Base-by-base conservation (phyloP, 495 filamentous ascomycete species). In the Penicillium malachiteum region DNA sequence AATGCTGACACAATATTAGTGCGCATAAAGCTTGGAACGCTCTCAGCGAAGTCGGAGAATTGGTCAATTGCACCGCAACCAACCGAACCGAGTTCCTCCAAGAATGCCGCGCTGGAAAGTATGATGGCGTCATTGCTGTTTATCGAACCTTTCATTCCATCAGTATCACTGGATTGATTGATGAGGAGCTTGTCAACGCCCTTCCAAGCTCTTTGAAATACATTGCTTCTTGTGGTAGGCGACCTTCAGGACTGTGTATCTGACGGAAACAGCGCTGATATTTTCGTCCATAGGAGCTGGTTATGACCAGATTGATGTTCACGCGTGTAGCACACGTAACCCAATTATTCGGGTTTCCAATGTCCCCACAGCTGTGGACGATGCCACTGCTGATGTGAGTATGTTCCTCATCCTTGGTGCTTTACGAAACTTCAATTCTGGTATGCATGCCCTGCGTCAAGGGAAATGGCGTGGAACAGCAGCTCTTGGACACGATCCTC, bases 401-500 rank as follows among this genome's bases (percentile, higher is more conserved):
- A 79, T 94, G 63, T 94, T 90, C 62, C 78, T 95, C 5, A 83
- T 94, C 41, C 71, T 96, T 44, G 88, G 88, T 4, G 88, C 89
- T 1, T 73, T 94, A 17, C 82, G 91, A 17, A 83, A 84, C 60
- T 85, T 92, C 63, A 86, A 85, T 61, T 66, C 74, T 4, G 76
- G 83, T 8, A 85, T 92, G 79, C 55, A 74, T 0, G 69, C 79
- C 7, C 76, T 94, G 7, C 80, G 86, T 5, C 60, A 78, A 12
- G 84, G 84, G 2, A 73, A 81, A 38, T 91, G 81, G 78, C 67
- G 77, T 18, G 81, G 83, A 5, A 54, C 72, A 13, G 73, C 76
- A 5, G 60, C 70, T 7, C 73, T 84, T 21, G 82, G 84, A 7
- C 82, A 84, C 65, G 82, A 88, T 66, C 85, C 87, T 1, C 68